Evolutionary conservation across 2,329 filamentous ascomycete species (phyloP), one percentile per base, ranked within the genome.

Genomic region (Colletotrichum costaricense): DNA sequence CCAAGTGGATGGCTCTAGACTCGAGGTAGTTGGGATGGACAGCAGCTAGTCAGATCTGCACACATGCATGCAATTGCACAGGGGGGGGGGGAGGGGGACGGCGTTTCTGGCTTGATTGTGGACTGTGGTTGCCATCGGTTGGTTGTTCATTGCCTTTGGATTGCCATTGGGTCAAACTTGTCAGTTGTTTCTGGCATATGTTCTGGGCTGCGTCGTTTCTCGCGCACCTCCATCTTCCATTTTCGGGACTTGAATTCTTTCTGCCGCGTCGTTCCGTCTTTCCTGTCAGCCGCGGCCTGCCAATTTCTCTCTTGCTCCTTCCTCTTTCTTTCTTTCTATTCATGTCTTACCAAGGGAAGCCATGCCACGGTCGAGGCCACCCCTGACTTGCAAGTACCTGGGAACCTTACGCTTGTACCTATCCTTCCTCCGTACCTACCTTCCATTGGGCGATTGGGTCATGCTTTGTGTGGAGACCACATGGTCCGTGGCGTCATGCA

Each of bases 401-500:
- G 38, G 38, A 4, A 42, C 38, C 38, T 42, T 42, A 42, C 38
- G 14, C 38, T 42, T 42, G 38, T 19, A 42, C 35, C 35, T 42
- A 42, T 42, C 2, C 38, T 42, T 42, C 38, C 38, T 42, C 38
- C 38, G 16, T 42, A 19, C 22, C 54, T 38, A 16, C 28, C 54
- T 70, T 62, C 12, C 54, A 65, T 59, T 55, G 49, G 56, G 38
- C 19, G 42, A 35, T 54, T 65, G 9, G 28, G 49, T 55, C 62
- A 54, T 26, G 33, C 55, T 42, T 28, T 35, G 28, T 26, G 60
- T 65, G 70, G 60, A 35, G 26, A 12, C 58, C 35, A 24, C 67
- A 49, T 70, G 71, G 71, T 64, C 70, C 67, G 71, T 73, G 67
- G 55, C 49, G 56, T 71, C 28, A 71, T 71, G 71, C 71, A 73